phyloP scores from a whole-genome alignment of 495 filamentous ascomycete species.

The Glarea lozoyensis region DNA sequence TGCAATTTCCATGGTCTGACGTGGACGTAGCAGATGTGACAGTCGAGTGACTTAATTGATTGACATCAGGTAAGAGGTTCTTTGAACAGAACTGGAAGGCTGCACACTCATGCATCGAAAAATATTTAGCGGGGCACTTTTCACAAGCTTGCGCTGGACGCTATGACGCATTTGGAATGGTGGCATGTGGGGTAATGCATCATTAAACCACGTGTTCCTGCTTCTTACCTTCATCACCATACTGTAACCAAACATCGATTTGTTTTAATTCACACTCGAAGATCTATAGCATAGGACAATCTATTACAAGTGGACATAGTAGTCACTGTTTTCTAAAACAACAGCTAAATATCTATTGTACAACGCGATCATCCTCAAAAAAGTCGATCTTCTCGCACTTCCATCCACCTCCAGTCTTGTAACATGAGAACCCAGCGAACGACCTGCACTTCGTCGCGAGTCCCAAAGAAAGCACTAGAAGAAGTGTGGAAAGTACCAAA shows the following conservation, averaged over 20 bases:
- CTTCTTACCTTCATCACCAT: too few relatives aligned
- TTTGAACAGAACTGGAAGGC: not conserved
- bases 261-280: too few relatives aligned
- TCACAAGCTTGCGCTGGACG: not conserved
- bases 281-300: too few relatives aligned
- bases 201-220: too few relatives aligned
- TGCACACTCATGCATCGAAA: not conserved
- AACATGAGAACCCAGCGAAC: conserved; percentile 2
- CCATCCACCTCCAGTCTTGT: too few relatives aligned
- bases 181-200: conserved; percentile 4
- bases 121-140: conserved; percentile 8
- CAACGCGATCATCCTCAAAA: conserved; percentile 1
- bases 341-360: conserved; percentile 19
- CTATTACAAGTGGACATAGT: too few relatives aligned
- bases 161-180: not conserved
- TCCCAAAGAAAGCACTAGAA: conserved; percentile 1
- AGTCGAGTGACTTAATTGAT: too few relatives aligned
- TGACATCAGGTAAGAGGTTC: not conserved
- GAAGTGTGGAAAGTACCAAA: not conserved
- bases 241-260: too few relatives aligned
- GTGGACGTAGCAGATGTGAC: too few relatives aligned
- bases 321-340: conserved; percentile 7
- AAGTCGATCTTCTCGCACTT: too few relatives aligned
- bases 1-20: too few relatives aligned
- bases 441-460: conserved; percentile 20